A percentile compares a stretch with the other conserved stretches of the same genome.
Evolutionary conservation across 371 early-diverging fungal species (phyloP).

Genomic region (Mucor velutinosus): DNA sequence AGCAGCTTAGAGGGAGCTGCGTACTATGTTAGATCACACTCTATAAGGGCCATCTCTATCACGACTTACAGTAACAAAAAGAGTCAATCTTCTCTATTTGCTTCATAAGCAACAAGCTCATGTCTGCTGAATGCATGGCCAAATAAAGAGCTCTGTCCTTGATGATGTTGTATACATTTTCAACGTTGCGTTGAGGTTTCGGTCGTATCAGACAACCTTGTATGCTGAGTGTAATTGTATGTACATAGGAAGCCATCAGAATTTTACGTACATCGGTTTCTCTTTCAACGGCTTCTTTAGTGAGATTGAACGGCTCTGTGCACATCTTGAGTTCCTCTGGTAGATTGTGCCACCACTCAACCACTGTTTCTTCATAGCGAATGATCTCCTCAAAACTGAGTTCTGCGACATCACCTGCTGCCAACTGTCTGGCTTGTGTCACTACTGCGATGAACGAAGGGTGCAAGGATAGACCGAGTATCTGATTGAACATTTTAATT

Average conservation of each 20-base stretch:
- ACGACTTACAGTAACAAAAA: conserved; percentile 22
- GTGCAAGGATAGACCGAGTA: background rate
- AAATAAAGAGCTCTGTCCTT: conserved; percentile 10
- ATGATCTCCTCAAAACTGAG: conserved; percentile 19
- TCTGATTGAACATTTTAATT: conserved; percentile 3
- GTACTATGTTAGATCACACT: too few species aligned
- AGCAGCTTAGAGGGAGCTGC: conserved; percentile 11
- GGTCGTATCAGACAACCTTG: conserved; percentile 12
- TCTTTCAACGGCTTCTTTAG: conserved; percentile 7
- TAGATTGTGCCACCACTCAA: conserved; percentile 22
- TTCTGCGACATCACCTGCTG: conserved; percentile 7
- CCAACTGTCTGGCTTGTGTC: background rate
- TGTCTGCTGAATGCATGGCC: conserved; percentile 12
- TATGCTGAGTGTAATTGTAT: conserved; percentile 6
- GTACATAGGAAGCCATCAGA: conserved; percentile 7
- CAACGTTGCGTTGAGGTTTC: background rate
- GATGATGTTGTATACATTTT: conserved; percentile 4
- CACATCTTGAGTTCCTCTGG: conserved; percentile 17
- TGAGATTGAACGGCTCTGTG: conserved; percentile 8
- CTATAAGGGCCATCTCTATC: too few species aligned
- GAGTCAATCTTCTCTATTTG: background rate
- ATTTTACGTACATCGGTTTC: conserved; percentile 7
- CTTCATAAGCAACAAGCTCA: background rate
- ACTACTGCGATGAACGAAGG: background rate
- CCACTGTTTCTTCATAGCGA: background rate